Base-by-base conservation (phyloP, 257 asterid genomes). In the Leptodermis oblonga region DNA sequence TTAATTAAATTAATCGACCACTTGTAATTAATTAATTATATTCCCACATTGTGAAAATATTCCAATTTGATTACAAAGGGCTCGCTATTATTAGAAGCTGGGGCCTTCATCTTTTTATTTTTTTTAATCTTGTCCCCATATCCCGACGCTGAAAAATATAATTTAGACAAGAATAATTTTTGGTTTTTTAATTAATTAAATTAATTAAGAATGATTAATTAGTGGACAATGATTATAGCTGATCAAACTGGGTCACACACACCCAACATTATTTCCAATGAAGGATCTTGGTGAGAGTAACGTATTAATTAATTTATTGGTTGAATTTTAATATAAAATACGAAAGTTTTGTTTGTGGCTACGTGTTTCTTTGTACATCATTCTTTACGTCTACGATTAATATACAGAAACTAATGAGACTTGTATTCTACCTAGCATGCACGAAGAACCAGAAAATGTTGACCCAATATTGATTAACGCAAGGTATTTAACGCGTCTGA, bases 281-380 rank as follows among this genome's bases (percentile, higher is more conserved):
- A 13, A 53, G 51, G n/a, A 68, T 68, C 72, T 52, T 68, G 52
- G 48, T 36, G 51, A 68, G 15, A 36, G 46, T 52, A 25, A 36
- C 51, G 54, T 22, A 6, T 36, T n/a, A 34, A 68, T 63, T 22
- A 14, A 39, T n/a, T 36, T 39, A 41, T 5, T 63, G 26, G 68
- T 23, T 0, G 33, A n/a, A n/a, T 39, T 23, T 7, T 41, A 13
- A 1, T 2, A 63, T 63, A 39, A 20, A 33, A n/a, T n/a, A 51
- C 30, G 8, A 12, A 34, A 20, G 14, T 8, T 30, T 11, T 1
- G 13, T 18, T 33, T 4, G 25, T 0, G 49, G 10, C 7, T 33
- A 68, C 34, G 51, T 37, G 72, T n/a, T 45, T 0, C 20, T 52
- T 51, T 33, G 30, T 49, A 52, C 48, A n/a, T 52, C 72, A 1